These are phyloP conservation scores for Yarrowia alimentaria DNA, from an alignment of 805 yeast species.

Conservation along the genomic window DNA sequence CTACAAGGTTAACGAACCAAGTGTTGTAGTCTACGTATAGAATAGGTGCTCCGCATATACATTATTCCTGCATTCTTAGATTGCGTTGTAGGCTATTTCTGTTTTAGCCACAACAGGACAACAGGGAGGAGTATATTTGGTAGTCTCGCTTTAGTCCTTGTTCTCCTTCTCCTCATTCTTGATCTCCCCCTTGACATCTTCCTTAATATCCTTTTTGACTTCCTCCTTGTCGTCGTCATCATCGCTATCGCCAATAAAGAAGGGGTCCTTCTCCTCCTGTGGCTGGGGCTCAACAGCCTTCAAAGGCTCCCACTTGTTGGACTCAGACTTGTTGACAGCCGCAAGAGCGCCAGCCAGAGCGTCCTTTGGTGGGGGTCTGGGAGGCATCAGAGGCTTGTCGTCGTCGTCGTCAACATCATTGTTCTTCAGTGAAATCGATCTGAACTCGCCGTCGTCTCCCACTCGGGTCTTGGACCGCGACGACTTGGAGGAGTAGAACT, in stretches of 20 bases:
- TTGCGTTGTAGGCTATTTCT: slow-evolving; percentile 11
- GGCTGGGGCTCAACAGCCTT: slow-evolving; percentile 45
- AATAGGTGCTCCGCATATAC: no score
- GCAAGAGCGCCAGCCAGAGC: slow-evolving; percentile 33
- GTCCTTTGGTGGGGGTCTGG: slow-evolving; percentile 27
- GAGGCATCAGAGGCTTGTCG: slow-evolving; percentile 37
- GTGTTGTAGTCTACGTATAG: no score
- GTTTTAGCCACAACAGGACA: neutral
- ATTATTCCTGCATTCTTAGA: no score
- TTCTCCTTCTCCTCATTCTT: slow-evolving; percentile 14
- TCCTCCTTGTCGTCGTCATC: slow-evolving; percentile 41
- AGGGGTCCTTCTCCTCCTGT: slow-evolving; percentile 47
- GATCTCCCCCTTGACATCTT: slow-evolving; percentile 7
- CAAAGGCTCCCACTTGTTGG: slow-evolving; percentile 47
- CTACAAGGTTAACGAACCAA: no score
- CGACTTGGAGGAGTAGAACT: slow-evolving; percentile 25
- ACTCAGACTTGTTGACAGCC: slow-evolving; percentile 31
- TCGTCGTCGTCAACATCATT: slow-evolving; percentile 39
- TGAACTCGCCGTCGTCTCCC: slow-evolving; percentile 25
- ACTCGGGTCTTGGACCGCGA: slow-evolving; percentile 22
- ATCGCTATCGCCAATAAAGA: slow-evolving; percentile 52
- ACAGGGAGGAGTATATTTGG: no score
- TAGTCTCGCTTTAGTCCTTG: slow-evolving; percentile 25
- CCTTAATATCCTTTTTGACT: slow-evolving; percentile 17
- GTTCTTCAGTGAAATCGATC: slow-evolving; percentile 17